Conservation (phyloP, 169 alveolate species). For the Plasmodium billcollinsi region DNA sequence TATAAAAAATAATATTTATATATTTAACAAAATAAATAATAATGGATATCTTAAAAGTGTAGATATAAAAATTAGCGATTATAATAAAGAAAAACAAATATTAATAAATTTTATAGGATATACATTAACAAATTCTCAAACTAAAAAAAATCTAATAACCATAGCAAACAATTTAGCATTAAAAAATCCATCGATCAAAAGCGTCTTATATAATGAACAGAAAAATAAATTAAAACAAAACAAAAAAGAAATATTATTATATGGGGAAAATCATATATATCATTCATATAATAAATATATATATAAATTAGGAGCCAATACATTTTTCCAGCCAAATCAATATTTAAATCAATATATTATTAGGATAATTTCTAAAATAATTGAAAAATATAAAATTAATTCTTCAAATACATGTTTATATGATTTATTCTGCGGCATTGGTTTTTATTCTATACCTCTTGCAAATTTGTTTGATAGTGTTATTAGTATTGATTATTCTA, state of each 20-base stretch:
- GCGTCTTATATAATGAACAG: slow-evolving; percentile 67
- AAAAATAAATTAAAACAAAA: slow-evolving; percentile 68
- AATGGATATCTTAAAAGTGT: slow-evolving; percentile 75
- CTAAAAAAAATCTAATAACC: slow-evolving; percentile 29
- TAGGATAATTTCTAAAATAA: slow-evolving; percentile 57
- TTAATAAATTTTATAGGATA: slow-evolving; percentile 60
- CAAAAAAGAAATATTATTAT: slow-evolving; percentile 56
- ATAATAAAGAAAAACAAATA: slow-evolving; percentile 48
- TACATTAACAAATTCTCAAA: slow-evolving; percentile 17
- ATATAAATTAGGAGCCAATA: slow-evolving; percentile 71
- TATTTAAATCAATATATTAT: slow-evolving; percentile 68
- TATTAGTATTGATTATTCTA: slow-evolving; percentile 72
- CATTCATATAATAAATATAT: slow-evolving; percentile 54
- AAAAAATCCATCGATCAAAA: slow-evolving; percentile 54
- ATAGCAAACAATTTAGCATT: slow-evolving; percentile 46
- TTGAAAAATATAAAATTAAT: slow-evolving; percentile 49
- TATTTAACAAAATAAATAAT: slow-evolving; percentile 75
- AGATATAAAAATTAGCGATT: slow-evolving; percentile 40
- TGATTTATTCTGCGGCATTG: slow-evolving; percentile 76
- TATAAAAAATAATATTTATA: slow-evolving; percentile 73
- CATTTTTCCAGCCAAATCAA: slow-evolving; percentile 75
- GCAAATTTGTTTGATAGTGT: slow-evolving; percentile 25
- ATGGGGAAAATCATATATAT: slow-evolving; percentile 68
- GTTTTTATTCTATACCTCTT: slow-evolving; percentile 73
- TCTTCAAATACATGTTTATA: slow-evolving; percentile 17